These are phyloP conservation scores for Cryptococcus sp. DNA, from an alignment of 1,284 basidiomycete species.

Conservation along the genomic window DNA sequence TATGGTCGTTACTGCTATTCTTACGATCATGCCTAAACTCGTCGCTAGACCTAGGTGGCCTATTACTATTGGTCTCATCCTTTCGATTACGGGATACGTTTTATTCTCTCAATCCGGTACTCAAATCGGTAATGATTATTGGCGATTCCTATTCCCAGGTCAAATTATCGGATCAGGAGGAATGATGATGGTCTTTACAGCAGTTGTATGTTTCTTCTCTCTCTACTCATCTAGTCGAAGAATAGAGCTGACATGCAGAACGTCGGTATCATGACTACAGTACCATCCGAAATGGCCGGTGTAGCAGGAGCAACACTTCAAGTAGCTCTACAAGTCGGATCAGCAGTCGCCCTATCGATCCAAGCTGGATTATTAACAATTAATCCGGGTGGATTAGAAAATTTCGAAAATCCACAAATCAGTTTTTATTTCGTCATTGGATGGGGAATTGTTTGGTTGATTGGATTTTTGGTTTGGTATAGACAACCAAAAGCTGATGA, in stretches of 20 bases:
- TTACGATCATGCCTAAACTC: conserved; percentile 12
- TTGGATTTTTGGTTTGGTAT: conserved; percentile 32
- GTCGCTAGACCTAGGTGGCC: conserved; percentile 21
- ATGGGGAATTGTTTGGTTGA: conserved; percentile 33
- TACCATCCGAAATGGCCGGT: conserved; percentile 31
- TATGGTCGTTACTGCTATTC: conserved; percentile 4
- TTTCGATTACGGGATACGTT: conserved; percentile 22
- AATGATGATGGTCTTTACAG: conserved; percentile 20
- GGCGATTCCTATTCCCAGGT: conserved; percentile 37
- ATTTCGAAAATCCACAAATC: conserved; percentile 32
- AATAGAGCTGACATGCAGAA: too few relatives aligned
- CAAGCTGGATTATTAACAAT: conserved; percentile 42
- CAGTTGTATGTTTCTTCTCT: too few relatives aligned
- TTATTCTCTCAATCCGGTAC: conserved; percentile 23
- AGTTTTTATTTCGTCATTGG: conserved; percentile 39
- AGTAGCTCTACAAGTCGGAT: conserved; percentile 34
- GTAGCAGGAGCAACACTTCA: conserved; percentile 42
- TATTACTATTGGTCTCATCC: conserved; percentile 19
- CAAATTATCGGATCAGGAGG: conserved; percentile 30
- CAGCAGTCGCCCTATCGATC: conserved; percentile 34
- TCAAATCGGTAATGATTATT: conserved; percentile 30
- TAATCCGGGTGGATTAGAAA: conserved; percentile 26
- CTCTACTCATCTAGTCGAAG: too few relatives aligned
- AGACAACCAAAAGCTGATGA: conserved; percentile 2
- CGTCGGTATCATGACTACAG: conserved; percentile 36